phyloP scores from a whole-genome alignment of 257 asterid genomes.

The Echites panduratus region DNA sequence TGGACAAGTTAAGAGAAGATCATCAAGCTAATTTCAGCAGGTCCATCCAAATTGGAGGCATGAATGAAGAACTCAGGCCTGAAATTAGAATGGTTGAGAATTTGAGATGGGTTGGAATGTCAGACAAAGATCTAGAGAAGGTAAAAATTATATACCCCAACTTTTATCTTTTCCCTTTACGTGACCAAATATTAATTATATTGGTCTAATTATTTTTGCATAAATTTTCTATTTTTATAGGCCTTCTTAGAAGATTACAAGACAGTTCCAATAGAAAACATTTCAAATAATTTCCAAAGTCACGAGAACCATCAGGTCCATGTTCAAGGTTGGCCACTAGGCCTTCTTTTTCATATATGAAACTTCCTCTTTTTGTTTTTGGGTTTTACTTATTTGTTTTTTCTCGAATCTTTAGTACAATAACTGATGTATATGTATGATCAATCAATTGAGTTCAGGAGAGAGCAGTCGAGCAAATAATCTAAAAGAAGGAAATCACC shows the following conservation, averaged over 20 bases:
- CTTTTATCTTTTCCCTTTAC: neutral
- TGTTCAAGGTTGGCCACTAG: slow-evolving; percentile 27
- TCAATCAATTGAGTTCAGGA: slow-evolving; percentile 23
- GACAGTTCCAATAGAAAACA: slow-evolving; percentile 32
- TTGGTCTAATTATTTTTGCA: neutral
- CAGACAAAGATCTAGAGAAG: slow-evolving; percentile 37
- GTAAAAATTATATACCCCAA: slow-evolving; percentile 7
- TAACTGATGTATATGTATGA: neutral
- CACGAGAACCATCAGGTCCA: slow-evolving; percentile 20
- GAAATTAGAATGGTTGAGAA: slow-evolving; percentile 50
- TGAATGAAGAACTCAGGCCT: slow-evolving; percentile 36
- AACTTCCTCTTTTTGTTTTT: neutral
- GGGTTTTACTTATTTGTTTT: neutral
- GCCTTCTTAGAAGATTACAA: slow-evolving; percentile 31
- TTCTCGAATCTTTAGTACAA: neutral
- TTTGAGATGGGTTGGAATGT: slow-evolving; percentile 42
- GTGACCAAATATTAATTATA: too few relatives aligned
- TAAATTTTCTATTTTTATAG: slow-evolving; percentile 14
- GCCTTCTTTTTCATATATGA: slow-evolving; percentile 4
- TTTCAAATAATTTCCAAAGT: slow-evolving; percentile 23
- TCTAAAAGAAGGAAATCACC: slow-evolving; percentile 13
- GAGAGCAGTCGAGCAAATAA: slow-evolving; percentile 24
- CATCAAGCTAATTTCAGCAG: slow-evolving; percentile 16
- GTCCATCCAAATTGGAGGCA: slow-evolving; percentile 44
- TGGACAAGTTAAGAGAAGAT: slow-evolving; percentile 34